A percentile compares a stretch with the other conserved stretches of the same genome.
Conservation (phyloP, 1,284 basidiomycete genomes). For the Apiotrichum akiyoshidainum region DNA sequence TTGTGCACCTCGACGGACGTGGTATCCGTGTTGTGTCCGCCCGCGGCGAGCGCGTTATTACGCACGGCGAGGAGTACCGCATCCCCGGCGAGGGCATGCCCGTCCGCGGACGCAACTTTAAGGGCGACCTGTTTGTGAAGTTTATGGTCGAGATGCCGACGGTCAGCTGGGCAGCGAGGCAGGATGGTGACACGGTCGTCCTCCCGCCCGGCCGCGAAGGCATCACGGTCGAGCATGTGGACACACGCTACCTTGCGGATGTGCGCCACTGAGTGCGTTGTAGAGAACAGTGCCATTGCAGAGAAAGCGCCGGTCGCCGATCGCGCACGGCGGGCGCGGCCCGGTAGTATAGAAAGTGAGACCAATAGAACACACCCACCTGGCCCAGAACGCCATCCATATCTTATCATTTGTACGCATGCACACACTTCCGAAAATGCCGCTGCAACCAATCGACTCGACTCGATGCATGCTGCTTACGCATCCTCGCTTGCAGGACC, state of each 20-base stretch:
- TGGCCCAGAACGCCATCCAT: no score
- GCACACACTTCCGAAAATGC: no score
- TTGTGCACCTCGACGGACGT: constrained; percentile 85
- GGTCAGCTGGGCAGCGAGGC: constrained; percentile 39
- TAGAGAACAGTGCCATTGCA: background rate
- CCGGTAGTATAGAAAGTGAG: no score
- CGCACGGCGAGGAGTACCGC: constrained; percentile 67
- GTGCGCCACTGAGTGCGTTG: background rate
- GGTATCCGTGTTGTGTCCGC: constrained; percentile 72
- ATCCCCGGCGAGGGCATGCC: constrained; percentile 85
- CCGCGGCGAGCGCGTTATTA: constrained; percentile 66
- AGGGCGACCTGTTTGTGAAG: constrained; percentile 76
- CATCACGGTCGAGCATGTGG: constrained; percentile 18
- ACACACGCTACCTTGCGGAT: constrained; percentile 10
- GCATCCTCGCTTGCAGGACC: background rate
- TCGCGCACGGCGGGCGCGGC: no score
- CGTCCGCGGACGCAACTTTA: constrained; percentile 61
- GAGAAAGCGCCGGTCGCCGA: no score
- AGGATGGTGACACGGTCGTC: constrained; percentile 18
- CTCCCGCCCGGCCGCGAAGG: constrained; percentile 30
- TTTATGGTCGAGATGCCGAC: constrained; percentile 74
- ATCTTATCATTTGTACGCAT: no score
- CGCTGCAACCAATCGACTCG: no score
- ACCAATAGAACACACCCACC: no score
- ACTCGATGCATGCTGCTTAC: no score